Evolutionary conservation across 139 green algal species (phyloP), one percentile per base, ranked within the genome.

Genomic region (Micractinium conductrix): DNA sequence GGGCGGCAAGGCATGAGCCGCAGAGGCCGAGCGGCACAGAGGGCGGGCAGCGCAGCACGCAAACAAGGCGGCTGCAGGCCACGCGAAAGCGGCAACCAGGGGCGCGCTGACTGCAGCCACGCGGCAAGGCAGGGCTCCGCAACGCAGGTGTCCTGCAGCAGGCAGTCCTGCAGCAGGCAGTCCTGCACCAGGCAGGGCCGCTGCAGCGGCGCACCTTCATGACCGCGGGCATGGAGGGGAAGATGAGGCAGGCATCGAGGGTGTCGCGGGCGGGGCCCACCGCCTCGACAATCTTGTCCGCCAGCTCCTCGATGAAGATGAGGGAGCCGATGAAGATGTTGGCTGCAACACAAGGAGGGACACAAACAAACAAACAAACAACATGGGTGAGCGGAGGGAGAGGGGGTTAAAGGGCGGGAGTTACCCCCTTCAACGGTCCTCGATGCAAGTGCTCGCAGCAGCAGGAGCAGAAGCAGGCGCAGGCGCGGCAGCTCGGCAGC

Each of bases 251-350:
- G 8, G 97, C 97, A 87, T 99, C 97, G 82, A 99, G 90, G 16
- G 86, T 60, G 28, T 96, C 93, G 35, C 97, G 91, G 72, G 90
- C 79, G 8, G 96, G 95, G 50, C 84, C 69, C 21, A 99, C 94
- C 9, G 93, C 94, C 62, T 93, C 92, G 40, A 98, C 93, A 83
- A 99, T 96, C 93, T 99, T 99, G 74, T 99, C 95, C 19, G 97
- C 97, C 63, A 99, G 91, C 93, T 99, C 97, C 90, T 99, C 97
- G 80, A 99, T 98, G 89, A 99, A 99, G 89, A 99, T 99, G 73
- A 99, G 94, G 43, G 97, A 99, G 76, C 97, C 97, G 78, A 99
- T 99, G 93, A 99, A 99, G 65, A 99, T 92, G 89, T 99, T 99
- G 73, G 96, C 93, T 82, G 76, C 55, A 44, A n/a, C n/a, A n/a